Evolutionary conservation across 768 basidiomycete species (phyloP).

Genomic region (Gloeopeniophorella convolvens): DNA sequence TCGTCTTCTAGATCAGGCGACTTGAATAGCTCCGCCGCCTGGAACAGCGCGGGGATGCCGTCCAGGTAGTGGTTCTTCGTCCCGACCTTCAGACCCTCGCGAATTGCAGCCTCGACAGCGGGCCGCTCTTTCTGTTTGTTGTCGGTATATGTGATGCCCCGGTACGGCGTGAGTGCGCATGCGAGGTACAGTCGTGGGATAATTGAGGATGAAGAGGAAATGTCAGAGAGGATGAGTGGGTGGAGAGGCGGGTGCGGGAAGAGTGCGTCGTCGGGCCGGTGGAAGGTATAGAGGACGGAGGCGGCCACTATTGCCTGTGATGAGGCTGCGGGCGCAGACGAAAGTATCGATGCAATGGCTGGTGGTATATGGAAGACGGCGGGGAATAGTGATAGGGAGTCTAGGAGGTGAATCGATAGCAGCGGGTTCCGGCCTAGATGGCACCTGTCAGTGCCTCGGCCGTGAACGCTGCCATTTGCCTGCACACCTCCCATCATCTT

Average conservation of each 20-base stretch:
- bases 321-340: conserved; percentile 35
- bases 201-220: conserved; percentile 35
- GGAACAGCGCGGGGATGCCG: conserved; percentile 64
- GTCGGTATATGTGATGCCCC: conserved; percentile 49
- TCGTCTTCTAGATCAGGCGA: conserved; percentile 30
- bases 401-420: conserved; percentile 66
- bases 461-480: not conserved
- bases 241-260: conserved; percentile 40
- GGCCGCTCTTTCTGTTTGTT: conserved; percentile 55
- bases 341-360: conserved; percentile 38
- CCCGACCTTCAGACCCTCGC: conserved; percentile 82
- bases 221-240: conserved; percentile 35
- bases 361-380: conserved; percentile 57
- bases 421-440: conserved; percentile 65
- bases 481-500: conserved; percentile 85
- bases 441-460: conserved; percentile 1
- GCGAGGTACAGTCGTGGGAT: conserved; percentile 72
- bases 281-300: conserved; percentile 49
- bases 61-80: conserved; percentile 70
- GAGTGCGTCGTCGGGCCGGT: conserved; percentile 25
- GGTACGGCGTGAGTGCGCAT: conserved; percentile 67
- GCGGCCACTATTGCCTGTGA: conserved; percentile 47
- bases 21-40: conserved; percentile 41
- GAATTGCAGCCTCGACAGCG: conserved; percentile 62
- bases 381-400: conserved; percentile 62